Evolutionary conservation across 2,329 filamentous ascomycete genomes (phyloP), one percentile per base, ranked within the genome.

Genomic region (Fusarium ramigenum): DNA sequence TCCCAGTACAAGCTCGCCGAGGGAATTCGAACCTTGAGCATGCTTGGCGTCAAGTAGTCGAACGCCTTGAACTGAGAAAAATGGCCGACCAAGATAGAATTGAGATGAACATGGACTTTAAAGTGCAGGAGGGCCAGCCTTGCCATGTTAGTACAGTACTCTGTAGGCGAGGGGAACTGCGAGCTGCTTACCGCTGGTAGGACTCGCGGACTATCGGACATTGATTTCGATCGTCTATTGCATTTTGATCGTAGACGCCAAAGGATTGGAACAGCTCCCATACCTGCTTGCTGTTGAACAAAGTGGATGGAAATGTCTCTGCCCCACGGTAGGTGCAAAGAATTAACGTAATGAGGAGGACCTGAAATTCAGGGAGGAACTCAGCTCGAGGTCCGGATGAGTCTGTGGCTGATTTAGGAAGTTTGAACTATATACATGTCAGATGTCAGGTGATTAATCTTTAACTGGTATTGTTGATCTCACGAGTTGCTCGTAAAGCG

Each of bases 361-460:
- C 42, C 16, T 25, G 42, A 7, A 25, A 25, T 9, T 6, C 2
- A 19, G n/a, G 10, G 16, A 44, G 42, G 10, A 44, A 25, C 16
- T 44, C 23, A 19, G n/a, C 16, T 19, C 42, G 23, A 44, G 42
- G 10, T 12, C 23, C 42, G 9, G 42, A 12, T 18, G 16, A 25
- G 23, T 5, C 42, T 5, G 16, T 25, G 16, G 23, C 7, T 4
- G 16, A 4, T 18, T 1, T 4, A 2, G 16, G 10, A 25, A 25
- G 3, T 12, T 19, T 44, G 7, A 44, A 25, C 42, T 44, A 25
- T 19, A 12, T 4, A 5, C 0, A 0, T 44, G 11, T 32, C 11
- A 30, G 28, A 32, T 32, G 18, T 43, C n/a, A 44, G 23, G 19
- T 6, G 7, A 19, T 4, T 12, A 10, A 3, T 25, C 0, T 25